Percentiles rank a stretch among this genome's conserved stretches.
phyloP scores from a whole-genome alignment of 768 basidiomycete genomes.

The Pisolithus tinctorius region DNA sequence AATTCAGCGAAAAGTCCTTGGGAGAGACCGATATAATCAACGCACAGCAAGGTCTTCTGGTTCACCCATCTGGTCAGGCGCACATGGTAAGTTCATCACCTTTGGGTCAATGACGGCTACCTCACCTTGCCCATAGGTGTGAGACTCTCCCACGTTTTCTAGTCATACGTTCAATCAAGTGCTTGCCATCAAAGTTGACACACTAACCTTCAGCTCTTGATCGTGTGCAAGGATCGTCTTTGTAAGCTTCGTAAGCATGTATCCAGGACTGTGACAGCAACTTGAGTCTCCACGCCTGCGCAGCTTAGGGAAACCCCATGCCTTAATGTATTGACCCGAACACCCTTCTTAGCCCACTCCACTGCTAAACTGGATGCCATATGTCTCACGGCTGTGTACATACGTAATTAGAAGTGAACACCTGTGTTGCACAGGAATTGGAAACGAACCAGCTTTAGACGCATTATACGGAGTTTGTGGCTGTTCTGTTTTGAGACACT shows the following conservation, averaged over 20 bases:
- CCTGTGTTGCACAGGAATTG: background rate
- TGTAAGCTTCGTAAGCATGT: constrained; percentile 90
- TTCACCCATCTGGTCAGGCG: constrained; percentile 63
- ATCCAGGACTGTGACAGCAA: constrained; percentile 62
- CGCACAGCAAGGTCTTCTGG: constrained; percentile 84
- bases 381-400: constrained; percentile 72
- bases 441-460: constrained; percentile 72
- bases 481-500: constrained; percentile 26
- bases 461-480: constrained; percentile 95
- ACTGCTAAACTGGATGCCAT: constrained; percentile 91
- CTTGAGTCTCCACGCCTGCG: background rate
- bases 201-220: constrained; percentile 63
- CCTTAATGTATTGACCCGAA: constrained; percentile 82
- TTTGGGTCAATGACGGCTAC: constrained; percentile 6
- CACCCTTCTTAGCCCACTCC: constrained; percentile 89
- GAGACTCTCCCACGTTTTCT: constrained; percentile 79
- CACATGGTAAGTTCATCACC: background rate
- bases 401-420: constrained; percentile 5
- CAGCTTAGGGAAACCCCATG: constrained; percentile 17
- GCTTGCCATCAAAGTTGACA: too few species aligned
- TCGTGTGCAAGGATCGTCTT: constrained; percentile 74
- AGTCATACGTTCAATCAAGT: background rate
- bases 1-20: background rate
- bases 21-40: constrained; percentile 4
- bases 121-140: constrained; percentile 83